Evolutionary conservation across 257 asterid species (phyloP).

Genomic region (Rauvolfia tetraphylla): DNA sequence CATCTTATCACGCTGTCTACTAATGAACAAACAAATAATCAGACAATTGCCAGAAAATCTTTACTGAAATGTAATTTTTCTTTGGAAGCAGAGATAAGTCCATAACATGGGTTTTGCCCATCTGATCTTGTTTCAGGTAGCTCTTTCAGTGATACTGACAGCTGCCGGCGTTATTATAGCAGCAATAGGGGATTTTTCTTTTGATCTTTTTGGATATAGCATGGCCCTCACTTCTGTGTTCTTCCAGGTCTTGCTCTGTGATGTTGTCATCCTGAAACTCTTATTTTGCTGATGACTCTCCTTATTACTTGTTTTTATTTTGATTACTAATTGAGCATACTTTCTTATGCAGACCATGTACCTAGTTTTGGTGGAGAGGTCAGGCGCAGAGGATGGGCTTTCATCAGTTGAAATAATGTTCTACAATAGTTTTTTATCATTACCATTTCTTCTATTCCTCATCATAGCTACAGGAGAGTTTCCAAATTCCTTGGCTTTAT

Average conservation of each 20-base stretch:
- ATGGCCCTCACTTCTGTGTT: slow-evolving; percentile 91
- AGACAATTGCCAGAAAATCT: neutral
- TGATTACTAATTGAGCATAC: slow-evolving; percentile 6
- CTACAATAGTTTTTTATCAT: slow-evolving; percentile 76
- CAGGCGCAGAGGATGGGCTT: slow-evolving; percentile 98
- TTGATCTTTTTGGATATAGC: slow-evolving; percentile 82
- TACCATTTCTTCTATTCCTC: slow-evolving; percentile 84
- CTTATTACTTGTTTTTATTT: neutral
- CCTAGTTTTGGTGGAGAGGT: slow-evolving; percentile 91
- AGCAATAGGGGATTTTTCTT: slow-evolving; percentile 96
- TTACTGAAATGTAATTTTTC: neutral
- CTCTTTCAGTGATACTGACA: slow-evolving; percentile 75
- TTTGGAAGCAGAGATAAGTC: neutral
- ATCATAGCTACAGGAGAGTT: slow-evolving; percentile 89
- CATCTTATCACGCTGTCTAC: neutral
- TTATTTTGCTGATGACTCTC: neutral
- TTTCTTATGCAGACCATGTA: slow-evolving; percentile 86
- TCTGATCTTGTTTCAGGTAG: slow-evolving; percentile 53
- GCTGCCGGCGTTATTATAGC: slow-evolving; percentile 96
- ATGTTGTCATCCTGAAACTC: neutral
- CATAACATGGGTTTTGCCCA: neutral
- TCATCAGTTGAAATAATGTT: slow-evolving; percentile 90
- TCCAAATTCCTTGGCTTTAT: slow-evolving; percentile 63
- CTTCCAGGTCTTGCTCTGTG: slow-evolving; percentile 63
- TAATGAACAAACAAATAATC: neutral